Evolutionary conservation across 768 basidiomycete species (phyloP).

Genomic region (Lentinula aciculospora): DNA sequence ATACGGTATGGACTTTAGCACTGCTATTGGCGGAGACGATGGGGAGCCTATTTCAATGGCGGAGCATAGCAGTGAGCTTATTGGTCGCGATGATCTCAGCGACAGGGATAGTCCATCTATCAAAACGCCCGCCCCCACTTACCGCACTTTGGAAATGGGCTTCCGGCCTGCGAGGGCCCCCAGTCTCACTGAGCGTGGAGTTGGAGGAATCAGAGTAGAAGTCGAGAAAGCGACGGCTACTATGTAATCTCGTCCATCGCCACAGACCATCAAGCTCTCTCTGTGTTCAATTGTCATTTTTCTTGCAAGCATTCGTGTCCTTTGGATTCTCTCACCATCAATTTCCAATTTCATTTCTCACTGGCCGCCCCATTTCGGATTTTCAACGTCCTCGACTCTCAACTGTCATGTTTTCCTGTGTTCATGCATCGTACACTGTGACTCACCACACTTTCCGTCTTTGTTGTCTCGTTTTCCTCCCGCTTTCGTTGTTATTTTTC

Average conservation of each 20-base stretch:
- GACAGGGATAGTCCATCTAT: conserved; percentile 2
- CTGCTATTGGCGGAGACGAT: conserved; percentile 47
- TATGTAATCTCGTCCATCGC: conserved; percentile 23
- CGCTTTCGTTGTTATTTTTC: background rate
- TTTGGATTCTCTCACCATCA: background rate
- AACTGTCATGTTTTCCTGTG: background rate
- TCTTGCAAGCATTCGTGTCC: background rate
- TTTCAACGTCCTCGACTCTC: background rate
- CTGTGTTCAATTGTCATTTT: background rate
- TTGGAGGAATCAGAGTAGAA: conserved; percentile 51
- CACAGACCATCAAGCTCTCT: background rate
- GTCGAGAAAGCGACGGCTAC: conserved; percentile 55
- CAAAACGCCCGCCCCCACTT: conserved; percentile 50
- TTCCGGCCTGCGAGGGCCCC: conserved; percentile 25
- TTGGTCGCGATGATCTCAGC: conserved; percentile 6
- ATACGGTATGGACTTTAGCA: conserved; percentile 48
- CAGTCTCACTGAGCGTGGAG: conserved; percentile 23
- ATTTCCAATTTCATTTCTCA: background rate
- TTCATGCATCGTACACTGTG: background rate
- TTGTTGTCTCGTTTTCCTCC: background rate
- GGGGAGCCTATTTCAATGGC: conserved; percentile 37
- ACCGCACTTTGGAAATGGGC: conserved; percentile 45
- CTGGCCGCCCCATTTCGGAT: background rate
- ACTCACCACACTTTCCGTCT: too few relatives aligned
- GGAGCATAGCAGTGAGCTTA: conserved; percentile 20